These are phyloP conservation scores for Magnaporthales sp. DNA, from an alignment of 2,329 filamentous ascomycete genomes.

Conservation along the genomic window DNA sequence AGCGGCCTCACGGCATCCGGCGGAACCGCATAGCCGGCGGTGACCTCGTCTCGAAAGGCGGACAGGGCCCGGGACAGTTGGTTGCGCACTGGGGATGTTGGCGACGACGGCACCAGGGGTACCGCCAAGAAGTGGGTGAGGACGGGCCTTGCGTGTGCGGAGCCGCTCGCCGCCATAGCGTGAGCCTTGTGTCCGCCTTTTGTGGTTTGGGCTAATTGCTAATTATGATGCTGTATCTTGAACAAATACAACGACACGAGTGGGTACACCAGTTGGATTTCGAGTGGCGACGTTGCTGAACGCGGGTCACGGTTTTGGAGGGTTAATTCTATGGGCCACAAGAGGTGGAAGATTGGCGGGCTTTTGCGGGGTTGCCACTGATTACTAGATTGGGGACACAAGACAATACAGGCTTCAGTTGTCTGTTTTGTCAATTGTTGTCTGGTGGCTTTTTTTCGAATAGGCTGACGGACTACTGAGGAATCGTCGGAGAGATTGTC, in stretches of 20 bases:
- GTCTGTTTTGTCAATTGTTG: no score
- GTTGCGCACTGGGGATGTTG: conserved; percentile 37
- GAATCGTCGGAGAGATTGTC: no score
- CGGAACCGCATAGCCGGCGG: conserved; percentile 39
- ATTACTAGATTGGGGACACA: no score
- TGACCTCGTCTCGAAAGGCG: conserved; percentile 52
- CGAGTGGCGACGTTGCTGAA: no score
- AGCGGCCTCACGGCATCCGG: conserved; percentile 62
- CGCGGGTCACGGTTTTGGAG: no score
- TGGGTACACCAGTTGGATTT: no score
- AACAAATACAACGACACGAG: neutral
- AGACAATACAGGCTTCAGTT: no score
- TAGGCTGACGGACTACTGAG: no score
- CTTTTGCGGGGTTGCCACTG: no score
- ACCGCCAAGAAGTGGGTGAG: conserved; percentile 69
- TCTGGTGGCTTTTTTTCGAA: no score
- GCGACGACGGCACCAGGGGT: conserved; percentile 51
- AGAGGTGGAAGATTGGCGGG: no score
- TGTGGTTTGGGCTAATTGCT: neutral
- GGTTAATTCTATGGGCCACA: no score
- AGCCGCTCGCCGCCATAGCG: neutral
- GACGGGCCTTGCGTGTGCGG: conserved; percentile 6
- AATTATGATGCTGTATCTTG: neutral
- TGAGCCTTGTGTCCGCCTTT: neutral
- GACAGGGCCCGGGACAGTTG: conserved; percentile 57